Base-by-base conservation (phyloP, 805 yeast species). In the Kluyveromyces nonfermentans region DNA sequence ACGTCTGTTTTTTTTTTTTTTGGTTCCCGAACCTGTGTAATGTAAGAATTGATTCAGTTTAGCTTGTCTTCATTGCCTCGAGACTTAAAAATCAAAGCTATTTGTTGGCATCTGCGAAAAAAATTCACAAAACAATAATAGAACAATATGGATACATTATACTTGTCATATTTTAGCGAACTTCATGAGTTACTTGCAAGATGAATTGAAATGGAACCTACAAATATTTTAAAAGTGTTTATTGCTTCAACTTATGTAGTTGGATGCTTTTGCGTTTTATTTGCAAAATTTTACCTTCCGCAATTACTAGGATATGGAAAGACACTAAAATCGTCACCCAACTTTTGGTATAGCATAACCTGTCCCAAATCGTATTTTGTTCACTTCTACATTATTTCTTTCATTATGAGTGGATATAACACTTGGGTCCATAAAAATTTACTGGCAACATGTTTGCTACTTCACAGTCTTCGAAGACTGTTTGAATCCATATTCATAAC, bases 321-420 rank as follows among this genome's bases (percentile, higher is more conserved):
- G 51, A 71, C 77, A 0, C 47, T 62, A 33, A 39, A 43, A 19
- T 35, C 25, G 6, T 38, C 41, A 7, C 16, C 18, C 3, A 28
- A 38, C 22, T 38, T 28, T 22, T 31, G 33, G 33, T 28, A n/a
- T 12, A 38, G 16, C 18, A 44, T 68, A 12, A 75, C 77, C 10
- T 81, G 82, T 0, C 85, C 87, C 0, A 83, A 81, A 54, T 49
- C 70, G 10, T 77, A 72, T 71, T 84, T 84, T 53, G 53, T 64
- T 2, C 87, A 83, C 53, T 84, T 78, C 51, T 84, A 84, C 57
- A 46, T 74, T 4, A 40, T 75, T 15, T 71, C 78, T 15, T 52
- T 69, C 1, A 21, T 58, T 0, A 49, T 70, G 30, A 54, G 54
- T 10, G 46, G 59, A 16, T 33, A 34, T 33, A 31, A 21, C 18